Evolutionary conservation across 2,329 filamentous ascomycete genomes (phyloP), one percentile per base, ranked within the genome.

Genomic region (Diaporthe sp.): DNA sequence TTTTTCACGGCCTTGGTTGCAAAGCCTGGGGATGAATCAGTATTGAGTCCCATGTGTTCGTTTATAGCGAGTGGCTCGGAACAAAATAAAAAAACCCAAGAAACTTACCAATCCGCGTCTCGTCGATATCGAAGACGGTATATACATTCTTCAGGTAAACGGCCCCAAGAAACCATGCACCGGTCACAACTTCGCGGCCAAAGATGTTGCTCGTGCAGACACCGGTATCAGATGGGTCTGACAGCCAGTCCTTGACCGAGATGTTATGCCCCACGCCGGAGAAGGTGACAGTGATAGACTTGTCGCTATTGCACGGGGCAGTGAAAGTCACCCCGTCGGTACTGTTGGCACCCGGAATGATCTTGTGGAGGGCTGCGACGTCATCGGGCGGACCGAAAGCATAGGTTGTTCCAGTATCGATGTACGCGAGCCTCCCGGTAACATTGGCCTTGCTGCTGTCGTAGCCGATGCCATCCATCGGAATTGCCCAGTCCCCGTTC

Each of bases 111-210:
- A 95, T 90, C 70, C 89, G 89, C 58, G 83, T 84, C 78, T 91
- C 81, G 77, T 96, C 95, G 72, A 90, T 91, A 82, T 98, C 95
- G 82, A 97, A 98, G 34, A 97, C 92, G 1, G 91, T 88, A 81
- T 98, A 98, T 22, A 98, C 95, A 79, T 97, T 98, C 86, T 97
- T 98, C 77, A 98, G 85, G 79, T 98, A 98, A 0, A 93, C 91
- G 78, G 95, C 95, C 2, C 95, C 95, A 1, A 98, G 84, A n/a
- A 98, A 87, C 95, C 95, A 98, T 39, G 92, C 79, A 79, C 86
- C 87, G 0, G 87, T 84, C 62, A 95, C 92, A 19, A 94, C 91
- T 81, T 93, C 89, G 37, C 91, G 88, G 2, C 93, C 94, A 72
- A 95, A 92, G 49, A 98, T 90, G 79, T 94, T 95, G 82, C 94